A percentile compares a stretch with the other conserved stretches of the same genome.
Evolutionary conservation across 2,329 filamentous ascomycete genomes (phyloP).

Genomic region (Leptographium procerum): DNA sequence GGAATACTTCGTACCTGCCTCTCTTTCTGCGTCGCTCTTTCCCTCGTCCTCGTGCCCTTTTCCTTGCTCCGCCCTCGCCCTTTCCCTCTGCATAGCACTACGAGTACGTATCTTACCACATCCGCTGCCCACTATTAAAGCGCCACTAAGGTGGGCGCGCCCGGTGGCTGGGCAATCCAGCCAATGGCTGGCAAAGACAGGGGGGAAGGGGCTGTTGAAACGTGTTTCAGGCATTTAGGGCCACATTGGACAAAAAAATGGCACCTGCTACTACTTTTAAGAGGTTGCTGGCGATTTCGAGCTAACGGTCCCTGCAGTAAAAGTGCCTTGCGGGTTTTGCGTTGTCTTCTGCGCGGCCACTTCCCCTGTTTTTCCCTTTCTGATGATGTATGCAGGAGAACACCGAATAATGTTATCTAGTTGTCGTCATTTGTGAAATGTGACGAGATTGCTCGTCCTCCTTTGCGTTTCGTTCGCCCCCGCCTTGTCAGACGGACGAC

Average conservation of each 20-base stretch:
- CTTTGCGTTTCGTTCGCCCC: too few species aligned
- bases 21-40: neutral
- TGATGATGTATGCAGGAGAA: too few species aligned
- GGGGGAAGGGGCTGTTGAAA: neutral
- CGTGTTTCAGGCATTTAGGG: slow-evolving; percentile 1
- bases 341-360: too few species aligned
- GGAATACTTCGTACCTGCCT: neutral
- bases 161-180: neutral
- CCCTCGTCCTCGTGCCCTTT: neutral
- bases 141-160: neutral
- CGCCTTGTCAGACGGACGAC: neutral
- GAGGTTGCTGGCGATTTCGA: neutral
- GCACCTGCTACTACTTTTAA: neutral
- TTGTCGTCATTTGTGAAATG: too few species aligned
- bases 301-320: neutral
- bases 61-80: neutral
- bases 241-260: neutral
- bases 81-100: too few species aligned
- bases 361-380: too few species aligned
- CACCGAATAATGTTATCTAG: too few species aligned
- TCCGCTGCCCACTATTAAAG: neutral
- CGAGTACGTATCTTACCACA: too few species aligned
- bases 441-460: too few species aligned
- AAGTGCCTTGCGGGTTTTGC: too few species aligned
- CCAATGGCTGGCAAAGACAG: neutral